A percentile compares a stretch with the other conserved stretches of the same genome.
phyloP scores from a whole-genome alignment of 768 basidiomycete species.

The Xerocomellus amylosporus region DNA sequence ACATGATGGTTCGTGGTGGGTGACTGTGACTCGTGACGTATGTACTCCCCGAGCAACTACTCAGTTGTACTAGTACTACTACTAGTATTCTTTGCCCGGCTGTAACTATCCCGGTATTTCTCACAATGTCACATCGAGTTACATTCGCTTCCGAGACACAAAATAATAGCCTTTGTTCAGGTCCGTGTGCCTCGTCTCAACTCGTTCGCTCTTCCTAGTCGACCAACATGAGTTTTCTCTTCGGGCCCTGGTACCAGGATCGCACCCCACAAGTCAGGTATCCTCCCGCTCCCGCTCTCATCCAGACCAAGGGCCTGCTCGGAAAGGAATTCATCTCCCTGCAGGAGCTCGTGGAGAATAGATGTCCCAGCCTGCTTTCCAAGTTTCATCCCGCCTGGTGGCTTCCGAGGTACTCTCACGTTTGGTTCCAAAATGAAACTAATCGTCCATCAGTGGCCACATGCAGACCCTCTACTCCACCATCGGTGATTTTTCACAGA shows the following conservation, averaged over 20 bases:
- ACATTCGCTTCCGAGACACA: conserved; percentile 8
- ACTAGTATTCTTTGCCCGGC: no score
- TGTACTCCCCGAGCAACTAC: no score
- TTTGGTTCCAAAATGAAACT: conserved; percentile 7
- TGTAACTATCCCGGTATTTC: background rate
- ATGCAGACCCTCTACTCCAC: conserved; percentile 33
- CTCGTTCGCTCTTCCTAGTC: background rate
- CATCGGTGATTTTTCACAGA: conserved; percentile 31
- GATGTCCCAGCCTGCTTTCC: conserved; percentile 29
- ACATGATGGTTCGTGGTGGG: conserved; percentile 23
- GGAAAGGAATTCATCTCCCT: conserved; percentile 20
- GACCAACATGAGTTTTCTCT: conserved; percentile 21
- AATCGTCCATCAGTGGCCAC: conserved; percentile 27
- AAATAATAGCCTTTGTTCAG: background rate
- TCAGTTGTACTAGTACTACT: no score
- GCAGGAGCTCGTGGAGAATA: conserved; percentile 31
- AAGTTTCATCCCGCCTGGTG: conserved; percentile 33
- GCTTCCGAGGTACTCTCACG: conserved; percentile 26
- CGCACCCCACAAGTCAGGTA: conserved; percentile 20
- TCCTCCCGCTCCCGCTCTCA: conserved; percentile 17
- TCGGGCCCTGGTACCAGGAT: conserved; percentile 12
- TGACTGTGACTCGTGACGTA: conserved; percentile 23
- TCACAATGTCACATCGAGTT: background rate
- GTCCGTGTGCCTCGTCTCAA: background rate
- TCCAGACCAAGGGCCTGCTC: conserved; percentile 13